Evolutionary conservation across 2,329 filamentous ascomycete species (phyloP).

Genomic region (Aspergillus sclerotialis): DNA sequence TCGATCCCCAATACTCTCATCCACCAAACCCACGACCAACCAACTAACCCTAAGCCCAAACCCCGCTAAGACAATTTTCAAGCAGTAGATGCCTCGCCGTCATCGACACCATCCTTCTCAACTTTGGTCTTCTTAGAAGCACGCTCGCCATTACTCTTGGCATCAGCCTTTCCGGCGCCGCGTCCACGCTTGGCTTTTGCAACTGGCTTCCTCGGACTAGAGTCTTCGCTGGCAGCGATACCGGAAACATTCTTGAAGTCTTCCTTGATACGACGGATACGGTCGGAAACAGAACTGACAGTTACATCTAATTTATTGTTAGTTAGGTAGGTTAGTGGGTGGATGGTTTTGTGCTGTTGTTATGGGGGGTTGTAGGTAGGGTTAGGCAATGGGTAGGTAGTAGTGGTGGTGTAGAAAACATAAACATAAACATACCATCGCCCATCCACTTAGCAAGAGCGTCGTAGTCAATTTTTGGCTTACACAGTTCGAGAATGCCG

Average conservation of each 20-base stretch:
- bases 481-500: not conserved
- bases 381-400: too few species aligned
- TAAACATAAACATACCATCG: slow-evolving; percentile 3
- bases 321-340: not conserved
- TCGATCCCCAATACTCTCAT: not conserved
- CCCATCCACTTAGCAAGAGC: slow-evolving; percentile 6
- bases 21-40: too few species aligned
- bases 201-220: slow-evolving; percentile 1
- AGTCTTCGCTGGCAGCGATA: not conserved
- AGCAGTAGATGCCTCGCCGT: not conserved
- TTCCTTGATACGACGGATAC: slow-evolving; percentile 14
- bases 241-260: slow-evolving; percentile 4
- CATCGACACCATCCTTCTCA: not conserved
- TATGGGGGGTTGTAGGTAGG: too few species aligned
- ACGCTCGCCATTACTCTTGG: not conserved
- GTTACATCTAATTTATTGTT: slow-evolving; percentile 13
- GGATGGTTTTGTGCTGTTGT: too few species aligned
- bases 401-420: too few species aligned
- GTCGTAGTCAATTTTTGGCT: slow-evolving; percentile 1
- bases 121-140: slow-evolving; percentile 2
- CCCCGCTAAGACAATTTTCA: not conserved
- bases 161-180: not conserved
- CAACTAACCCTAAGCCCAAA: not conserved
- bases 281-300: slow-evolving; percentile 14
- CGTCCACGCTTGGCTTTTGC: slow-evolving; percentile 5